A percentile compares a stretch with the other conserved stretches of the same genome.
Evolutionary conservation across 345 rosid genomes (phyloP).

Genomic region (Populus ilicifolia): DNA sequence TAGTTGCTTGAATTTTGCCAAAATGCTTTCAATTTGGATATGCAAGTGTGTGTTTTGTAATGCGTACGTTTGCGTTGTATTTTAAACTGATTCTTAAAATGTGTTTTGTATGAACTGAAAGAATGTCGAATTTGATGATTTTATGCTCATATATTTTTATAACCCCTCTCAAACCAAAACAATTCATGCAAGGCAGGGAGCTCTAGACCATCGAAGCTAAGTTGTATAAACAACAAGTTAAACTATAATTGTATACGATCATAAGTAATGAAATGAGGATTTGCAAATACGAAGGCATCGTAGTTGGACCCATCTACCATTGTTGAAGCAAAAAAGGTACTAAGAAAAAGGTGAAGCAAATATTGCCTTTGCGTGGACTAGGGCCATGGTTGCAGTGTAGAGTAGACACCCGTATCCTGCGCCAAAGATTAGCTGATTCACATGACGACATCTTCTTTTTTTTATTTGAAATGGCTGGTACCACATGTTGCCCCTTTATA

Average conservation of each 20-base stretch:
- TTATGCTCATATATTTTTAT: no score
- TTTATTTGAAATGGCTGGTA: neutral
- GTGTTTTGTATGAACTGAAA: no score
- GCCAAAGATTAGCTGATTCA: slow-evolving; percentile 40
- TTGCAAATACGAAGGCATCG: neutral
- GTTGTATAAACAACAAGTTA: no score
- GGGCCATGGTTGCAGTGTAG: slow-evolving; percentile 15
- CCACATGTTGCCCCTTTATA: neutral
- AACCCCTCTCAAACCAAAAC: no score
- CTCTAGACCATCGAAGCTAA: neutral
- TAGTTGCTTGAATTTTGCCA: neutral
- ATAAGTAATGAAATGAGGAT: neutral
- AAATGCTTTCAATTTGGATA: no score
- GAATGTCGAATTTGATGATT: no score
- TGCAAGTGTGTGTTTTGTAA: no score
- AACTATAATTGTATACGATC: no score
- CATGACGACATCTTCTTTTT: slow-evolving; percentile 28
- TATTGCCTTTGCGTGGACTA: slow-evolving; percentile 20
- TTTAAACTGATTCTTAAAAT: no score
- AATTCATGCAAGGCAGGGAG: no score
- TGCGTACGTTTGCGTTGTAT: no score
- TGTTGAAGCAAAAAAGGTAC: slow-evolving; percentile 14
- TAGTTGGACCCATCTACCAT: neutral
- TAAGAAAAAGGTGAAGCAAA: slow-evolving; percentile 22
- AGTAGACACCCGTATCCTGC: slow-evolving; percentile 48